Evolutionary conservation across 2,329 filamentous ascomycete genomes (phyloP).

Genomic region (Pyrenochaeta sp.): DNA sequence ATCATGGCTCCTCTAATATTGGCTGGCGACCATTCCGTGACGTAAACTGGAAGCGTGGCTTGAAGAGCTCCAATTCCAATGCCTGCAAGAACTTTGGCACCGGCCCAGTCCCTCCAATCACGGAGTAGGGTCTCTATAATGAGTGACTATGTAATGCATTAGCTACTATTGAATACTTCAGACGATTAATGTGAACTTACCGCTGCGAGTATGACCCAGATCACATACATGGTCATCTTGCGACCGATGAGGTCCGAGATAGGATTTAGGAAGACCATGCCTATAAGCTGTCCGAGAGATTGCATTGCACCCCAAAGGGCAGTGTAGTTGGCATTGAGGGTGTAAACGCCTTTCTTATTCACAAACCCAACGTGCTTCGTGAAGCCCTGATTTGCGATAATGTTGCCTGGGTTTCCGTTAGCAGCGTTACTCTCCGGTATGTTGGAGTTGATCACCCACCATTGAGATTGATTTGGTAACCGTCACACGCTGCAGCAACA

Average conservation of each 20-base stretch:
- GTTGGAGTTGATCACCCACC: neutral
- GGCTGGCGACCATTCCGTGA: slow-evolving; percentile 2
- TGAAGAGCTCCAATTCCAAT: slow-evolving; percentile 1
- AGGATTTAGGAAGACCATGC: slow-evolving; percentile 1
- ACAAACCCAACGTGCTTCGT: slow-evolving; percentile 1
- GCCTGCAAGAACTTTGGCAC: slow-evolving; percentile 1
- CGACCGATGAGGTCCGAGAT: neutral
- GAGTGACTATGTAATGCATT: too few relatives aligned
- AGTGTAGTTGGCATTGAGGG: slow-evolving; percentile 1
- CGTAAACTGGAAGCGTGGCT: slow-evolving; percentile 1
- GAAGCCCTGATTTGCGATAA: slow-evolving; percentile 2
- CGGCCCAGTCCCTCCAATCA: slow-evolving; percentile 4
- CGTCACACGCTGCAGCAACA: slow-evolving; percentile 1
- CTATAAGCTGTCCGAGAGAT: slow-evolving; percentile 1
- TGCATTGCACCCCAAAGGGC: slow-evolving; percentile 2
- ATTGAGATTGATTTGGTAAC: slow-evolving; percentile 2
- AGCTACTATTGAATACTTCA: too few relatives aligned
- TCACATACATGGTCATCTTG: neutral
- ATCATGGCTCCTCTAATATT: slow-evolving; percentile 2
- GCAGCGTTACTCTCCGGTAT: neutral
- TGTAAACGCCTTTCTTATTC: neutral
- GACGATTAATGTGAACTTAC: too few relatives aligned
- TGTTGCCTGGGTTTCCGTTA: neutral
- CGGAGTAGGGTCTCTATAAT: slow-evolving; percentile 1
- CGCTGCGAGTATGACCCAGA: neutral